Evolutionary conservation across 495 filamentous ascomycete genomes (phyloP).

Genomic region (Penicillium daleae): DNA sequence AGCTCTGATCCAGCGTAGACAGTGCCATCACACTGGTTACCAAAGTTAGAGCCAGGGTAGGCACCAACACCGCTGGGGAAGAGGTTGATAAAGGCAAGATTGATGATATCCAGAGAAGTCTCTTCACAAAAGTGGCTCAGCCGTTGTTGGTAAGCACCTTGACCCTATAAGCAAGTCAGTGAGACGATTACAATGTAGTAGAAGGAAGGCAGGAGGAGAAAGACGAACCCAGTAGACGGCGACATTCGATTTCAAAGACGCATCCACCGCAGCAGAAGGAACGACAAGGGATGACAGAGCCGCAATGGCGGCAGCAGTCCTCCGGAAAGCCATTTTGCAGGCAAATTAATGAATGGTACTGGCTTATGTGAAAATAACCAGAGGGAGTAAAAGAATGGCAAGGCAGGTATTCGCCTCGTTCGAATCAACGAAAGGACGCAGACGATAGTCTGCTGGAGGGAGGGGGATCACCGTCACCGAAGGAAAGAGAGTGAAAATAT

Average conservation of each 20-base stretch:
- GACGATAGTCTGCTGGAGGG: conserved; percentile 48
- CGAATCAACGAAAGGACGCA: conserved; percentile 54
- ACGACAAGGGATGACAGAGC: conserved; percentile 37
- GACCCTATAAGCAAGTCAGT: conserved; percentile 45
- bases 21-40: conserved; percentile 62
- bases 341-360: conserved; percentile 32
- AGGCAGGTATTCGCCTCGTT: conserved; percentile 8
- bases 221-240: conserved; percentile 65
- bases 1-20: conserved; percentile 43
- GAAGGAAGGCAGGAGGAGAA: background rate
- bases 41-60: conserved; percentile 66
- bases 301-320: conserved; percentile 30
- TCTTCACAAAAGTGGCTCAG: conserved; percentile 63
- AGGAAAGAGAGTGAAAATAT: conserved; percentile 29
- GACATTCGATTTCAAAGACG: conserved; percentile 57
- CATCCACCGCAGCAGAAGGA: conserved; percentile 51
- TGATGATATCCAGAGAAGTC: conserved; percentile 65
- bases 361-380: conserved; percentile 20
- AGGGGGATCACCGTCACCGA: conserved; percentile 25
- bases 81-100: conserved; percentile 64
- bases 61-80: conserved; percentile 61
- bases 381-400: conserved; percentile 29
- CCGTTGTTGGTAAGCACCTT: conserved; percentile 48
- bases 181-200: background rate
- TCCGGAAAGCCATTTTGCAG: conserved; percentile 38